Base-by-base conservation (phyloP, 768 basidiomycete genomes). In the Lactarius quietus region DNA sequence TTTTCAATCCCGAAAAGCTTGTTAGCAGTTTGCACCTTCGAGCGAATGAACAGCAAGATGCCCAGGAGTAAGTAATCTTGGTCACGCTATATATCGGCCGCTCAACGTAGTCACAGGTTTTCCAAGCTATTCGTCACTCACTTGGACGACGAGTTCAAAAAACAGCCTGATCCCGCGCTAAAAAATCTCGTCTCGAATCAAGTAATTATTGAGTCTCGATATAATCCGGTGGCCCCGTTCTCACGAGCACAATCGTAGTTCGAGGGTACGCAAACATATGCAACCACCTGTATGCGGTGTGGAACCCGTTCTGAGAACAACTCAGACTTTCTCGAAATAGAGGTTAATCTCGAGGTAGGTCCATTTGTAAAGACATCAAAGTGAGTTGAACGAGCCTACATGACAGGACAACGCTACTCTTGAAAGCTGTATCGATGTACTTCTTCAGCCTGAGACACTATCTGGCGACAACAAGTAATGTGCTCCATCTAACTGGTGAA, bases 51-150 rank as follows among this genome's bases (percentile, higher is more conserved):
- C 96, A 98, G 72, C 95, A 98, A 76, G 96, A 98, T 77, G 95
- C 96, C 35, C 93, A 95, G 76, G 96, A 98, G 93, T 97, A 72
- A 61, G 85, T 73, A 31, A 29, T 45, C 23, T 28, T 62, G 36
- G 54, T 58, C 28, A 41, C 8, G 51, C 17, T 18, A 23, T 53
- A 31, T 17, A 26, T 54, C n/a, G n/a, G 3, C 63, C 43, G 39
- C 71, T 54, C 35, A 68, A 43, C 35, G 29, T 51, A 15, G 31
- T 23, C 31, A 1, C 72, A 95, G 94, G 73, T 96, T 98, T 73
- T 94, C 93, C 3, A 98, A 98, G 71, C 82, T 98, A 20, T 96
- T 98, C 76, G 90, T 98, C 84, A 86, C 87, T 15, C 89, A 94
- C 72, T 81, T 98, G 38, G 92, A 93, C 68, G 81, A 80, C 8